Evolutionary conservation across 1,284 basidiomycete species (phyloP).

Genomic region (Cystobasidium sp.): DNA sequence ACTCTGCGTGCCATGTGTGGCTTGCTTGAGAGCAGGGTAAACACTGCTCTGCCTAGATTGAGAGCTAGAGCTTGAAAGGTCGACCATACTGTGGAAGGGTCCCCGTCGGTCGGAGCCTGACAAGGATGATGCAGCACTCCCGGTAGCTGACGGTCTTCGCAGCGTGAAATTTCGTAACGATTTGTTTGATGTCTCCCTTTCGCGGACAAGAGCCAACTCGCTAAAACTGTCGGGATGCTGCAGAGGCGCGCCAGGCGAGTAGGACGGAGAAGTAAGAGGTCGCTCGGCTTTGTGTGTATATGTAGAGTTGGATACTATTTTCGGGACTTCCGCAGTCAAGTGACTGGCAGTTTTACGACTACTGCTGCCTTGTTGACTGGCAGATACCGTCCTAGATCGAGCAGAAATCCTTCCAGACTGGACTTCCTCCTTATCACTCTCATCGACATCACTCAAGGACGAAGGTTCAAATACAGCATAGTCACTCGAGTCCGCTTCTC

Average conservation of each 20-base stretch:
- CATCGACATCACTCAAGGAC: not conserved
- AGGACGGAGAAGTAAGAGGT: not conserved
- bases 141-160: too few species aligned
- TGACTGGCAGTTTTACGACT: too few species aligned
- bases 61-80: not conserved
- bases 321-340: too few species aligned
- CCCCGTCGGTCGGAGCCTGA: not conserved
- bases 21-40: not conserved
- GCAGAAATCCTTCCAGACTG: not conserved
- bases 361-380: too few species aligned
- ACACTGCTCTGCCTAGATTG: too few species aligned
- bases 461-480: not conserved
- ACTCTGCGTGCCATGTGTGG: too few species aligned
- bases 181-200: not conserved
- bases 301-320: too few species aligned
- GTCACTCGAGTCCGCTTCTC: slow-evolving; percentile 47
- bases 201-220: too few species aligned
- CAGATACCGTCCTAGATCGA: too few species aligned
- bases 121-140: not conserved
- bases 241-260: not conserved
- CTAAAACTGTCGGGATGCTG: not conserved
- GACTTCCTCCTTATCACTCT: not conserved
- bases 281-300: not conserved
- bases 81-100: slow-evolving; percentile 4
- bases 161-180: too few species aligned